Evolutionary conservation across 2,329 filamentous ascomycete genomes (phyloP), one percentile per base, ranked within the genome.

Genomic region (Diaporthe sp.): DNA sequence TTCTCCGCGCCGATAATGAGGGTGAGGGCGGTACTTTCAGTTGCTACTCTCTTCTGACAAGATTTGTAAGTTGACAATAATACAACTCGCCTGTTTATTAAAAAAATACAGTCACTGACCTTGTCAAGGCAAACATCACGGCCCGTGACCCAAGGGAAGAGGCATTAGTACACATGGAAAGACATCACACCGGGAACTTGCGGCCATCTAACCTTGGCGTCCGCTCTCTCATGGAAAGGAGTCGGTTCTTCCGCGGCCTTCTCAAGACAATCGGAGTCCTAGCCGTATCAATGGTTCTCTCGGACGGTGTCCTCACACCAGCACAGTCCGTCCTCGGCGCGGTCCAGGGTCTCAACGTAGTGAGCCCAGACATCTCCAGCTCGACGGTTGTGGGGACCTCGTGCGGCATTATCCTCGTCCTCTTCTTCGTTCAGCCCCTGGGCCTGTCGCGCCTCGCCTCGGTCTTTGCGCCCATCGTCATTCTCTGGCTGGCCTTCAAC

Each of bases 11-110:
- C 61, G 91, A 93, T 79, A 91, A 93, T 75, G 91, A 93, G 79
- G 92, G 92, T 61, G 91, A 93, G 79, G 92, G 92, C 47, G 92
- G 92, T 40, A 93, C 91, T 0, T 93, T 93, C 79, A 90, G 89
- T 52, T 88, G 90, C 38, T 93, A 93, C 80, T 91, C 90, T 5
- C 82, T 93, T 22, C 85, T 93, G 2, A 89, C 91, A 9, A 85
- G 90, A 79, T 92, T 89, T 81, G 77, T 78, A 55, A 74, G 74
- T 73, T 28, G 22, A 19, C 22, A 5, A 25, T 3, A 30, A 7
- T 4, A 15, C 19, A 19, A 1, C 4, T 4, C 2, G 3, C 17
- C 3, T 15, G 25, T n/a, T n/a, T 8, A 1, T 13, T 9, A 2
- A 33, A 12, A 6, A 7, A 15, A 22, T 1, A 4, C 45, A 10